Evolutionary conservation across 2,329 filamentous ascomycete species (phyloP).

Genomic region (Penicillium sp.): DNA sequence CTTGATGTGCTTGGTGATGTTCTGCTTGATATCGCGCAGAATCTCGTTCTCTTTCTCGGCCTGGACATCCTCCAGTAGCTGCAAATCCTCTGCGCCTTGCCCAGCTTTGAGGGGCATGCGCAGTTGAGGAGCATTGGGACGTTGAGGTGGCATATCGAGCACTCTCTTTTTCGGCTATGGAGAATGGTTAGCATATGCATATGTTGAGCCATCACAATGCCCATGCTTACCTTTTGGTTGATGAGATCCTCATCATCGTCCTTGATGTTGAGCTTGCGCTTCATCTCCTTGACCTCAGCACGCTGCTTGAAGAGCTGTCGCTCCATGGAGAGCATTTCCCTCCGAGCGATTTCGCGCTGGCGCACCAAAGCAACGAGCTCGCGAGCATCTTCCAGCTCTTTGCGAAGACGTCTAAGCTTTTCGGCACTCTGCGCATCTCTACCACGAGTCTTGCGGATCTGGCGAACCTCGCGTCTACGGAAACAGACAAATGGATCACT

Average conservation of each 20-base stretch:
- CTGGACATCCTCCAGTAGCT: slow-evolving; percentile 70
- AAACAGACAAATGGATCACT: slow-evolving; percentile 98
- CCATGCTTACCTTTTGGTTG: slow-evolving; percentile 75
- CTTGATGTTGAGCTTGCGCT: slow-evolving; percentile 84
- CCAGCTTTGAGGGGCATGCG: slow-evolving; percentile 69
- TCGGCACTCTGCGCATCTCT: slow-evolving; percentile 92
- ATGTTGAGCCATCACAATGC: slow-evolving; percentile 28
- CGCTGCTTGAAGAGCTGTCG: slow-evolving; percentile 79
- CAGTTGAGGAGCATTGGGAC: slow-evolving; percentile 61
- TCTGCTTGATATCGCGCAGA: slow-evolving; percentile 76
- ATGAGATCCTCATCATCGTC: slow-evolving; percentile 90
- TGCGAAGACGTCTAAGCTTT: slow-evolving; percentile 85
- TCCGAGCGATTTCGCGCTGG: slow-evolving; percentile 75
- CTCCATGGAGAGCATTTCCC: slow-evolving; percentile 72
- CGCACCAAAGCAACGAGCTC: slow-evolving; percentile 74
- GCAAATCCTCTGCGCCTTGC: slow-evolving; percentile 75
- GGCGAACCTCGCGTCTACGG: slow-evolving; percentile 86
- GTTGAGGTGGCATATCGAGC: slow-evolving; percentile 59
- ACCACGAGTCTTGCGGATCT: slow-evolving; percentile 90
- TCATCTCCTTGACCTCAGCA: slow-evolving; percentile 77
- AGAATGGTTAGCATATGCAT: slow-evolving; percentile 38
- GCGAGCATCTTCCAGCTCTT: slow-evolving; percentile 85
- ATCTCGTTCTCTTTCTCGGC: slow-evolving; percentile 80
- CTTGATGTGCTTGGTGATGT: slow-evolving; percentile 80
- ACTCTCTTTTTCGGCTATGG: slow-evolving; percentile 69